These are phyloP conservation scores for Cephaloascus fragrans DNA, from an alignment of 805 yeast genomes.

Conservation along the genomic window DNA sequence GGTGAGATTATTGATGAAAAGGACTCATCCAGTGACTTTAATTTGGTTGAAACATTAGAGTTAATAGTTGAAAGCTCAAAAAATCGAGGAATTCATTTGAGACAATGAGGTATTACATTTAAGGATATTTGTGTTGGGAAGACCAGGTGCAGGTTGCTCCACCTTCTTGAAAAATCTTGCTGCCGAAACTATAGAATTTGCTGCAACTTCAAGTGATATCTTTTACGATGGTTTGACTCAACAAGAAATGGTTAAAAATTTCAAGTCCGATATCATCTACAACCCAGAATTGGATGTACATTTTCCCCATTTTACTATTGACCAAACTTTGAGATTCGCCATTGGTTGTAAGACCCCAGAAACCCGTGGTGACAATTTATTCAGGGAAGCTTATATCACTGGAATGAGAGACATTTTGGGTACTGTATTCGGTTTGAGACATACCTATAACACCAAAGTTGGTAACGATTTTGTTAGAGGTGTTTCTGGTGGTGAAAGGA, in stretches of 20 bases:
- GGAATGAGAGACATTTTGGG: conserved; percentile 16
- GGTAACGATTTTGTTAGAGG: conserved; percentile 59
- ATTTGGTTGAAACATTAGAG: too few species aligned
- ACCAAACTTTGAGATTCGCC: conserved; percentile 47
- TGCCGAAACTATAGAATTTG: conserved; percentile 39
- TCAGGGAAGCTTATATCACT: background rate
- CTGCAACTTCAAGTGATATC: conserved; percentile 34
- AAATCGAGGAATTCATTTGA: conserved; percentile 34
- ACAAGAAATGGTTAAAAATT: background rate
- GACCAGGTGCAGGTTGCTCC: conserved; percentile 77
- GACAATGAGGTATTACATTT: conserved; percentile 34
- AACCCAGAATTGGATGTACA: conserved; percentile 49
- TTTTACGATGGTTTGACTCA: background rate
- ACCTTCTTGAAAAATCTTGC: conserved; percentile 53
- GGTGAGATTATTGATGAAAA: too few species aligned
- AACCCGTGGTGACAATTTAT: background rate
- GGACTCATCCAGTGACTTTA: too few species aligned
- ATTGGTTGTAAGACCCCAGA: conserved; percentile 32
- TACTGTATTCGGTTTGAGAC: conserved; percentile 33
- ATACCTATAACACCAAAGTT: conserved; percentile 48
- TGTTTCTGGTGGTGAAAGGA: conserved; percentile 75
- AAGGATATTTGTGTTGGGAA: conserved; percentile 24
- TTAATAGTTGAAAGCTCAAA: too few species aligned
- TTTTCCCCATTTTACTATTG: conserved; percentile 46
- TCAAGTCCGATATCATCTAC: conserved; percentile 11